phyloP scores from a whole-genome alignment of 352 stramenopile genomes.

The Peronospora destructor region DNA sequence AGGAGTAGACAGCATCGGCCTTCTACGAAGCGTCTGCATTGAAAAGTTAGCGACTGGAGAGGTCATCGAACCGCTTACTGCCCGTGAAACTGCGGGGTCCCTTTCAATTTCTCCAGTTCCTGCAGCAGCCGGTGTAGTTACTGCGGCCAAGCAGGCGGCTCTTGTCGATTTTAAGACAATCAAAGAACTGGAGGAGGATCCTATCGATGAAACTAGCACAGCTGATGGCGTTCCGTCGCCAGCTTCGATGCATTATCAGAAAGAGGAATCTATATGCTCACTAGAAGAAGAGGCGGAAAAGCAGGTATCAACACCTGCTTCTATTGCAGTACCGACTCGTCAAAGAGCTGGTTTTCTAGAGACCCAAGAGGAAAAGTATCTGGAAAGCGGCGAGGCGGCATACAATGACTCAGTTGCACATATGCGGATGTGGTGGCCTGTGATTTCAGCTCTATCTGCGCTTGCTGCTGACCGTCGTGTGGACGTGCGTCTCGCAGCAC shows the following conservation, averaged over 20 bases:
- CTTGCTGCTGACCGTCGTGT: slow-evolving; percentile 87
- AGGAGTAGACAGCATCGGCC: slow-evolving; percentile 60
- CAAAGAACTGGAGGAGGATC: slow-evolving; percentile 30
- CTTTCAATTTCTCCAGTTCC: slow-evolving; percentile 7
- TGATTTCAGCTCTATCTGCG: slow-evolving; percentile 94
- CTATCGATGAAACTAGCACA: slow-evolving; percentile 1
- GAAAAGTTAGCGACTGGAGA: slow-evolving; percentile 65
- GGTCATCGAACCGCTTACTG: slow-evolving; percentile 50
- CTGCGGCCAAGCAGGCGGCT: slow-evolving; percentile 32
- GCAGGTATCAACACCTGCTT: slow-evolving; percentile 3
- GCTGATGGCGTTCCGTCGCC: slow-evolving; percentile 15
- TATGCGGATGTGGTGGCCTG: slow-evolving; percentile 89
- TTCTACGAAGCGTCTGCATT: slow-evolving; percentile 63
- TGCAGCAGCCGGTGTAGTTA: slow-evolving; percentile 6
- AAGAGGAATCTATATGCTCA: slow-evolving; percentile 48
- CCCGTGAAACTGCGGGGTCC: slow-evolving; percentile 17
- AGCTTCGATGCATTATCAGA: slow-evolving; percentile 47
- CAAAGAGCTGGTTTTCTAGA: slow-evolving; percentile 33
- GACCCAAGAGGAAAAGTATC: slow-evolving; percentile 4
- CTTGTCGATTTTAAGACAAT: slow-evolving; percentile 55
- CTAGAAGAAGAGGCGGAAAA: slow-evolving; percentile 56
- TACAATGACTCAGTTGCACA: slow-evolving; percentile 70
- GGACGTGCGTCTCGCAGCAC: slow-evolving; percentile 73
- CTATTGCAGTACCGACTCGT: slow-evolving; percentile 21
- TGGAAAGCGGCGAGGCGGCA: slow-evolving; percentile 16